Evolutionary conservation across 306 rosid genomes (phyloP), one percentile per base, ranked within the genome.

Genomic region (Astragalus glycyphyllos): DNA sequence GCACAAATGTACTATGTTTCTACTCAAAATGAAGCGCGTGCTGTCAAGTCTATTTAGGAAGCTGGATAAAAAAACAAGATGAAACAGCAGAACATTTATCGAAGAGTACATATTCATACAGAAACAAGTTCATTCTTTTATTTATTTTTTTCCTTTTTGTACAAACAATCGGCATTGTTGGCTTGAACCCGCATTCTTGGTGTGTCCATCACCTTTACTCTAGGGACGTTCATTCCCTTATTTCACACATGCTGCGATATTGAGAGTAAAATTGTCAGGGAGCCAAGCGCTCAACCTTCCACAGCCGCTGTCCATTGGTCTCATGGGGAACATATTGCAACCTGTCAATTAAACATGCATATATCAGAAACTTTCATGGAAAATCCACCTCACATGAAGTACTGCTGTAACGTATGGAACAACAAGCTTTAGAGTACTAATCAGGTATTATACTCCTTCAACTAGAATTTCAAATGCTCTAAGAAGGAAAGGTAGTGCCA

Each of bases 261-360:
- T 69, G 79, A 58, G 34, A 49, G 15, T 16, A 26, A 45, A 35
- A 58, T 61, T n/a, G 37, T 94, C 87, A 95, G 15, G 99, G 97
- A 37, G 99, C 97, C 86, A 95, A 80, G 40, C 97, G 90, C 79
- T 91, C 91, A 69, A 91, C 48, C 80, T 84, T 86, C 99, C 99
- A 95, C 46, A 8, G 80, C 79, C 11, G 77, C 57, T 83, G 79
- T 69, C 96, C 97, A 71, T 86, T 76, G 49, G 78, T 76, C 76
- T 89, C 96, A n/a, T 40, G 65, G 31, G 96, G 89, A 60, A 89
- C 77, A 79, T 91, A 95, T 56, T 11, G 88, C 90, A 95, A 80
- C 89, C 99, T 95, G 89, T 75, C 80, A 64, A 65, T 68, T 69
- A 79, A 66, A 71, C 34, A 77, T 48, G 49, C 70, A 70, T 45